Percentiles rank a stretch among this genome's conserved stretches.
Evolutionary conservation across 805 yeast species (phyloP).

Genomic region (Lipomyces lipofer): DNA sequence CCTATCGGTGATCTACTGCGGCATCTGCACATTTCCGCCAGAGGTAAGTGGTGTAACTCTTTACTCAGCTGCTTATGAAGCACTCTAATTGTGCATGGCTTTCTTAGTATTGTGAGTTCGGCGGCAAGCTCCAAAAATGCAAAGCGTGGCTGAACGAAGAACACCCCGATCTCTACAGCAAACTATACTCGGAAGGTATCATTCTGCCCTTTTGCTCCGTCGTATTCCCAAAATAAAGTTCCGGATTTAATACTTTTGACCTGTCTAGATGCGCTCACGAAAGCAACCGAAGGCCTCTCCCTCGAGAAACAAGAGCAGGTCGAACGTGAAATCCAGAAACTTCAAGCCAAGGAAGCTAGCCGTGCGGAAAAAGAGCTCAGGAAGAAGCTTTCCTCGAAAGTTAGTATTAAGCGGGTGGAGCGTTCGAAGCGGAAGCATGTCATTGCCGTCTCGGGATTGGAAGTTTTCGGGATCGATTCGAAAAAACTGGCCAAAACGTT

Average conservation of each 20-base stretch:
- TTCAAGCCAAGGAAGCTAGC: slow-evolving; percentile 64
- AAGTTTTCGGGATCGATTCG: slow-evolving; percentile 83
- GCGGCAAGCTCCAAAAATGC: slow-evolving; percentile 76
- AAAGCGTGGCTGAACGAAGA: slow-evolving; percentile 73
- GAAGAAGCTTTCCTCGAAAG: slow-evolving; percentile 76
- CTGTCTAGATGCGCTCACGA: slow-evolving; percentile 50
- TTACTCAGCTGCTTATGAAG: not conserved
- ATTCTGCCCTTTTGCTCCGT: no score
- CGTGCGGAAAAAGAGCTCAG: slow-evolving; percentile 82
- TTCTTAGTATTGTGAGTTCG: slow-evolving; percentile 78
- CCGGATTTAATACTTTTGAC: no score
- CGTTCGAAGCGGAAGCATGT: slow-evolving; percentile 87
- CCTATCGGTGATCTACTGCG: slow-evolving; percentile 29
- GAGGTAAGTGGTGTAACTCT: slow-evolving; percentile 14
- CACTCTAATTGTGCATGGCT: not conserved
- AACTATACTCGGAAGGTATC: slow-evolving; percentile 56
- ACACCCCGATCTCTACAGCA: slow-evolving; percentile 56
- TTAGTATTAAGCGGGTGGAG: slow-evolving; percentile 80
- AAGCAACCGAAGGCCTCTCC: slow-evolving; percentile 49
- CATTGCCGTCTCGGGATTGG: slow-evolving; percentile 82
- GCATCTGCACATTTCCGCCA: slow-evolving; percentile 34
- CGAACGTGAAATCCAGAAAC: slow-evolving; percentile 76
- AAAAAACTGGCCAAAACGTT: slow-evolving; percentile 89
- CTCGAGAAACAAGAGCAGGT: slow-evolving; percentile 81
- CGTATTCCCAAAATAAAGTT: no score